Conservation (phyloP, 2,329 filamentous ascomycete genomes). For the Bisporella sp. region DNA sequence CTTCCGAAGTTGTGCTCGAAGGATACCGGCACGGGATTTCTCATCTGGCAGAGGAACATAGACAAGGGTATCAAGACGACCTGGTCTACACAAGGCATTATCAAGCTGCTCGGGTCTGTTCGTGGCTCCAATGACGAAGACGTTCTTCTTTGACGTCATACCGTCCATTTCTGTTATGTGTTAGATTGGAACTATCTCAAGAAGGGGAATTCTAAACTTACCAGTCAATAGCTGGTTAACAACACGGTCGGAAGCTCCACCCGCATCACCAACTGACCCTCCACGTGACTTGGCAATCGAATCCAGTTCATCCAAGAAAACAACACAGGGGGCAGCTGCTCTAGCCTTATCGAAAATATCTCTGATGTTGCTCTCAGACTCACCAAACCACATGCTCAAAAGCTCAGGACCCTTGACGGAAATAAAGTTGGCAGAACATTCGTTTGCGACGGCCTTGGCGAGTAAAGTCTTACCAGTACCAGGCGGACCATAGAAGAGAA, state of each 20-base stretch:
- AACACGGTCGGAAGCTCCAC: constrained; percentile 97
- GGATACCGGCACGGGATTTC: constrained; percentile 78
- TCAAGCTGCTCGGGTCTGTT: constrained; percentile 98
- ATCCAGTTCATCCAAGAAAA: constrained; percentile 97
- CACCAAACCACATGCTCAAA: constrained; percentile 99
- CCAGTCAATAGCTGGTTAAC: constrained; percentile 98
- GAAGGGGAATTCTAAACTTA: constrained; percentile 37
- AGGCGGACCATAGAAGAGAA: constrained; percentile 96
- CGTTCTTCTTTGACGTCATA: constrained; percentile 99
- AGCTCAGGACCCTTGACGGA: constrained; percentile 98
- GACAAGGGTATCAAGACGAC: constrained; percentile 96
- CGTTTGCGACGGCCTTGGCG: constrained; percentile 98
- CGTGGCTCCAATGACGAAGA: constrained; percentile 98
- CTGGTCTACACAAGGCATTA: constrained; percentile 94
- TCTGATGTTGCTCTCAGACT: constrained; percentile 99
- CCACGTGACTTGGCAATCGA: constrained; percentile 99
- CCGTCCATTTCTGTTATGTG: constrained; percentile 79
- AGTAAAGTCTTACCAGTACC: constrained; percentile 99
- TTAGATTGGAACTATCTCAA: constrained; percentile 34
- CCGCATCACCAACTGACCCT: constrained; percentile 90
- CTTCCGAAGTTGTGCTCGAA: constrained; percentile 96
- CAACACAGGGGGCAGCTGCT: constrained; percentile 93
- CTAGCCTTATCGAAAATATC: constrained; percentile 99
- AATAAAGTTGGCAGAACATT: constrained; percentile 99
- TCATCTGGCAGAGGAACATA: constrained; percentile 97